These are phyloP conservation scores for Melocanna baccifera DNA, from an alignment of 176 grass and related monocot species.

Conservation along the genomic window DNA sequence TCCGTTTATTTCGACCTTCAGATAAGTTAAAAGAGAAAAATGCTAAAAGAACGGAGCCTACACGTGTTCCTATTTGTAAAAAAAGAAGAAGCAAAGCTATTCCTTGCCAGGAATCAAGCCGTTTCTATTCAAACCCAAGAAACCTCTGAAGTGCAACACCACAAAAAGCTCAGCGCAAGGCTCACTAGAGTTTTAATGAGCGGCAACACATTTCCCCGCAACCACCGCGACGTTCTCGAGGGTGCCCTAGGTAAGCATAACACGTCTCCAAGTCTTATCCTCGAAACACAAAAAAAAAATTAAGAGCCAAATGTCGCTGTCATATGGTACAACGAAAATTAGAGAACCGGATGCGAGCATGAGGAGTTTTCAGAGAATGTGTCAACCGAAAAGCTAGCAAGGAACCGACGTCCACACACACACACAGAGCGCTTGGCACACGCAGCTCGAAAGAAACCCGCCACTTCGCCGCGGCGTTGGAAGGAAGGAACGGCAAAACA, in stretches of 20 bases:
- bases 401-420: background rate
- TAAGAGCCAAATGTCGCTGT: background rate
- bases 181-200: background rate
- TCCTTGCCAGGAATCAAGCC: background rate
- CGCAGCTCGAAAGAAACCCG: background rate
- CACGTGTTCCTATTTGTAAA: too few relatives aligned
- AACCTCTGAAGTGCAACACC: background rate
- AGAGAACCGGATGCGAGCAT: background rate
- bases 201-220: background rate
- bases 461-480: too few relatives aligned
- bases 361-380: background rate
- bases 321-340: background rate
- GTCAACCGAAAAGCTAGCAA: background rate
- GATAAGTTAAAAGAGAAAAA: too few relatives aligned
- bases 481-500: background rate
- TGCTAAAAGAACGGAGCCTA: too few relatives aligned
- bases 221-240: background rate
- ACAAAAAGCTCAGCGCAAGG: background rate
- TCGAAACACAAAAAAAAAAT: background rate
- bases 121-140: background rate
- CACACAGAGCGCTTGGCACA: background rate
- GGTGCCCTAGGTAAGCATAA: background rate
- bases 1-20: too few relatives aligned
- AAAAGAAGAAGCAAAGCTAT: too few relatives aligned
- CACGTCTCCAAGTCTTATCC: background rate